These are phyloP conservation scores for Balansia obtecta DNA, from an alignment of 2,329 filamentous ascomycete species.

Conservation along the genomic window DNA sequence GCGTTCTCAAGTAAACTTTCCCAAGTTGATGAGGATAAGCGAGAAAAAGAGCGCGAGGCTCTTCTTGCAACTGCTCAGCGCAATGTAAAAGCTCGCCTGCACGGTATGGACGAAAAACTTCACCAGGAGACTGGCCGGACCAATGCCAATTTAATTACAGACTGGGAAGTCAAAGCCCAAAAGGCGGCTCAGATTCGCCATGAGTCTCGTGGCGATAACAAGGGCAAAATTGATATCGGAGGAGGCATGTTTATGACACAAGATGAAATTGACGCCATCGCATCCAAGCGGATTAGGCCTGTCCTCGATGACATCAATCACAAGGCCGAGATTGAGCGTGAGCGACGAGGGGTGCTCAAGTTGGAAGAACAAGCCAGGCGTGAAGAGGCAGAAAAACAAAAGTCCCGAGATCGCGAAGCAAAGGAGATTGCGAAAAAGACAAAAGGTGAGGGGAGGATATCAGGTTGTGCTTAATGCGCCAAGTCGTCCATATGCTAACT, in stretches of 20 bases:
- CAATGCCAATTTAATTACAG: constrained; percentile 52
- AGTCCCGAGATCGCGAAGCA: constrained; percentile 38
- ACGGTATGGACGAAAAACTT: constrained; percentile 71
- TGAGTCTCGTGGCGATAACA: constrained; percentile 42
- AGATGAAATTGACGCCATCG: constrained; percentile 67
- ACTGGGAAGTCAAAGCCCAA: constrained; percentile 71
- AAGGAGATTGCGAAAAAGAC: constrained; percentile 40
- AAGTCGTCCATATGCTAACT: constrained; percentile 7
- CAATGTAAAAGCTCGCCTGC: constrained; percentile 70
- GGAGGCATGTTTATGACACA: constrained; percentile 71
- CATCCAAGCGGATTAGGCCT: constrained; percentile 64
- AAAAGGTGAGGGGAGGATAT: constrained; percentile 39
- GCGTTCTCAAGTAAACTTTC: constrained; percentile 56
- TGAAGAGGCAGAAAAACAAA: constrained; percentile 36
- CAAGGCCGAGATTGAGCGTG: constrained; percentile 60
- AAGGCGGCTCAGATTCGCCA: constrained; percentile 55
- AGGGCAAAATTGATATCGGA: constrained; percentile 55
- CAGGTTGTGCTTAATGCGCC: background rate
- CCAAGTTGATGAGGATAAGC: constrained; percentile 60
- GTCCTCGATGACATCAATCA: constrained; percentile 75
- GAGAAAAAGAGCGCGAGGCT: constrained; percentile 59
- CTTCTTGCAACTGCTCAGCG: constrained; percentile 70
- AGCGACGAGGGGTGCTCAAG: constrained; percentile 52
- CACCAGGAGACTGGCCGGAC: constrained; percentile 65
- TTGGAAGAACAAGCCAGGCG: constrained; percentile 46